A percentile compares a stretch with the other conserved stretches of the same genome.
Evolutionary conservation across 1,139 yeast species (phyloP).

Genomic region (Blastobotrys serpentis): DNA sequence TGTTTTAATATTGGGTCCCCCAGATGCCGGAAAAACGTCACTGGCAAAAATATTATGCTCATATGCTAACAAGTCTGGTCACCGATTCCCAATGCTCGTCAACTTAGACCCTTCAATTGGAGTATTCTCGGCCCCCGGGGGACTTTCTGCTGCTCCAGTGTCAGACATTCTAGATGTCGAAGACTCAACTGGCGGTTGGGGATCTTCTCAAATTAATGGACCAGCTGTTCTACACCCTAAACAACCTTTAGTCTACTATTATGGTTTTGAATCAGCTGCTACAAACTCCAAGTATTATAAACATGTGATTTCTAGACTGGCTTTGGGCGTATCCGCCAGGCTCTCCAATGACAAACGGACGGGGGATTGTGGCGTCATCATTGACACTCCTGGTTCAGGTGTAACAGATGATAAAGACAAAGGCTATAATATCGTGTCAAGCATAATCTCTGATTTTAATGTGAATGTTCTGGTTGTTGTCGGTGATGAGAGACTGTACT

Average conservation of each 20-base stretch:
- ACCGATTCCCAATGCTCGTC: conserved; percentile 62
- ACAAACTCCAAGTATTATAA: conserved; percentile 65
- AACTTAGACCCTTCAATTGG: conserved; percentile 82
- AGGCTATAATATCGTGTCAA: conserved; percentile 51
- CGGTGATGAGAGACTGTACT: conserved; percentile 52
- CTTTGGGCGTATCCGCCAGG: conserved; percentile 58
- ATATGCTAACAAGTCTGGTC: conserved; percentile 72
- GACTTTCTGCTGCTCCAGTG: conserved; percentile 78
- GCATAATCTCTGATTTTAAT: conserved; percentile 61
- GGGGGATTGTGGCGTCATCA: conserved; percentile 61
- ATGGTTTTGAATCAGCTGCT: conserved; percentile 62
- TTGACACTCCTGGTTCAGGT: conserved; percentile 69
- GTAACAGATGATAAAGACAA: conserved; percentile 46
- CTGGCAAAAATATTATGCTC: conserved; percentile 66
- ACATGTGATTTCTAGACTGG: conserved; percentile 55
- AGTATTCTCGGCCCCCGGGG: conserved; percentile 79
- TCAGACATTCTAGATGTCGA: conserved; percentile 81
- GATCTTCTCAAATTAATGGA: conserved; percentile 85
- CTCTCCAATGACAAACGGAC: conserved; percentile 54
- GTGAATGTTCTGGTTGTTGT: conserved; percentile 41
- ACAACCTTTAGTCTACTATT: conserved; percentile 80
- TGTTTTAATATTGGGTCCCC: conserved; percentile 71
- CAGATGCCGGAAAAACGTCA: conserved; percentile 75
- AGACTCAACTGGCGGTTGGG: conserved; percentile 63
- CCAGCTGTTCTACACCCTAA: conserved; percentile 78